Evolutionary conservation across 495 filamentous ascomycete genomes (phyloP).

Genomic region (Penicillium turbatum): DNA sequence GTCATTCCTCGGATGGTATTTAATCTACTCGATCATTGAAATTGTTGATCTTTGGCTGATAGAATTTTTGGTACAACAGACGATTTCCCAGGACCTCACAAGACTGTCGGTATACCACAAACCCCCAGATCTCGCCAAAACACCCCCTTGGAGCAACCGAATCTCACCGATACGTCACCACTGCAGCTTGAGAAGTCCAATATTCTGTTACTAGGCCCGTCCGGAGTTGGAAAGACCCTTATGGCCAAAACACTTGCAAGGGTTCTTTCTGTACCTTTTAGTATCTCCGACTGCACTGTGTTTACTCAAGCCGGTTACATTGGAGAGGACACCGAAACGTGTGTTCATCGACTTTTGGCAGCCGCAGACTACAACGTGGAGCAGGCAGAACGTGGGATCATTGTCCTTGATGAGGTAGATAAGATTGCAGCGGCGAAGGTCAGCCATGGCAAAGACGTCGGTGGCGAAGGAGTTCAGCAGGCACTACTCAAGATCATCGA

Average conservation of each 20-base stretch:
- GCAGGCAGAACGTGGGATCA: constrained; percentile 84
- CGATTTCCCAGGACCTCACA: constrained; percentile 72
- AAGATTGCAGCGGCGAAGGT: constrained; percentile 79
- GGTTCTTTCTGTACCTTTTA: constrained; percentile 88
- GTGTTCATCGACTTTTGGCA: constrained; percentile 82
- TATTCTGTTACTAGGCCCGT: constrained; percentile 85
- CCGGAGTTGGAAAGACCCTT: constrained; percentile 93
- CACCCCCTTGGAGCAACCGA: constrained; percentile 29
- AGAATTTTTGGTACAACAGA: constrained; percentile 43
- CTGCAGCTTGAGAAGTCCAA: constrained; percentile 94
- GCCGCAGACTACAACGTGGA: constrained; percentile 87
- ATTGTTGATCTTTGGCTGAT: neutral
- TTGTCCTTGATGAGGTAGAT: constrained; percentile 94
- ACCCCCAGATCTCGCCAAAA: constrained; percentile 24
- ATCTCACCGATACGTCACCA: constrained; percentile 52
- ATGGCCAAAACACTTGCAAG: constrained; percentile 81
- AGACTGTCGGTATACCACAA: constrained; percentile 45
- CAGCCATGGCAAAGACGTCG: constrained; percentile 74
- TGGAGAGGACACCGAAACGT: constrained; percentile 90
- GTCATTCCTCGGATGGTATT: constrained; percentile 56
- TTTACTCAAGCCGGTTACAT: constrained; percentile 98
- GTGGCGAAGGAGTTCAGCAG: constrained; percentile 93
- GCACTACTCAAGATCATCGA: constrained; percentile 94
- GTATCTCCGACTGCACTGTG: constrained; percentile 94
- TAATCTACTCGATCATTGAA: neutral